Conservation (phyloP, 176 grass and related monocot species). For the Bolboschoenus planiculmis region DNA sequence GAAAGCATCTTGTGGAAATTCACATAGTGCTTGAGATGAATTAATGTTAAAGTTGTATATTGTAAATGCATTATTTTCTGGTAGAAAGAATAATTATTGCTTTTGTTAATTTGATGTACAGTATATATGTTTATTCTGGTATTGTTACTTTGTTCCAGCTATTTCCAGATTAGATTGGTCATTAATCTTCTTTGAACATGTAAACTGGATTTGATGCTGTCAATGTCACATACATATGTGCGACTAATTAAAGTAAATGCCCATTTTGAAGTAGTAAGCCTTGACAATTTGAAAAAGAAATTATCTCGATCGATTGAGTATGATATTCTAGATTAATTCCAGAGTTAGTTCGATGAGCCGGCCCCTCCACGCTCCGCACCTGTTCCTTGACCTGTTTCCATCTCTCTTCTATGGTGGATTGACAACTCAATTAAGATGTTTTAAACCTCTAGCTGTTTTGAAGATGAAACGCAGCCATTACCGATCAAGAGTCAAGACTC, state of each 20-base stretch:
- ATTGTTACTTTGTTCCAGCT: neutral
- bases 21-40: conserved; percentile 17
- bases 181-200: neutral
- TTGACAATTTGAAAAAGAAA: neutral
- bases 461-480: too few relatives aligned
- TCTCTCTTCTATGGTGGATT: too few relatives aligned
- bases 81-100: neutral
- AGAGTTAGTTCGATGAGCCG: neutral
- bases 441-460: too few relatives aligned
- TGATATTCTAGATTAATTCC: neutral
- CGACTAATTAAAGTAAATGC: neutral
- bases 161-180: neutral
- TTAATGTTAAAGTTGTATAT: neutral
- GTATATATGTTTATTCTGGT: neutral
- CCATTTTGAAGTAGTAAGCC: neutral
- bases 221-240: neutral
- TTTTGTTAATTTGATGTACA: neutral
- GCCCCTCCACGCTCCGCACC: neutral
- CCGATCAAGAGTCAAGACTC: too few relatives aligned
- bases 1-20: conserved; percentile 13
- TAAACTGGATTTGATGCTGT: neutral
- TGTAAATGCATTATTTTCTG: neutral
- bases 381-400: too few relatives aligned
- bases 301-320: neutral
- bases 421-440: too few relatives aligned